Percentiles rank a stretch among this genome's conserved stretches.
phyloP scores from a whole-genome alignment of 2,329 filamentous ascomycete species.

The Epichloe aotearoae region DNA sequence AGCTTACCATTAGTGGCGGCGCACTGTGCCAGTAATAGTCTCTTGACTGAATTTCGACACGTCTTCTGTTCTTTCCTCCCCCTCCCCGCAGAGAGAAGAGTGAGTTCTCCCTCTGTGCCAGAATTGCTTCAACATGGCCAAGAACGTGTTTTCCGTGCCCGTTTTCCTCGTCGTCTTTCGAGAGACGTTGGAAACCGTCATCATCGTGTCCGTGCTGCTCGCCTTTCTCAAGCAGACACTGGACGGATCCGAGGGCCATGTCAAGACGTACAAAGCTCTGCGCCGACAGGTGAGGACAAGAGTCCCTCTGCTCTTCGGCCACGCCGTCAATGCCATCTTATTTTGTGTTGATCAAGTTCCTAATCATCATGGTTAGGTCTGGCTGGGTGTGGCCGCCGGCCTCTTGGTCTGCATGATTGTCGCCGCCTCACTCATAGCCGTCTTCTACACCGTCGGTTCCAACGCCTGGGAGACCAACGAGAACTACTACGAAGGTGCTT shows the following conservation, averaged over 20 bases:
- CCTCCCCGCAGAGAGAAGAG: neutral
- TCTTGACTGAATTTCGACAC: neutral
- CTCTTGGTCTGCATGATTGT: slow-evolving; percentile 52
- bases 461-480: slow-evolving; percentile 57
- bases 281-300: slow-evolving; percentile 41
- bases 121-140: slow-evolving; percentile 34
- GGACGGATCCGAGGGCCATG: slow-evolving; percentile 47
- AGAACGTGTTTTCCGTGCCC: slow-evolving; percentile 61
- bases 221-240: slow-evolving; percentile 76
- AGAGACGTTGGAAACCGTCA: slow-evolving; percentile 69
- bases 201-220: slow-evolving; percentile 77
- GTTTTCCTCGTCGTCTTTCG: slow-evolving; percentile 88
- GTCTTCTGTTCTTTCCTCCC: neutral
- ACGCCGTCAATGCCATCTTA: accelerated
- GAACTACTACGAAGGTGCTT: slow-evolving; percentile 69
- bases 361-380: slow-evolving; percentile 20
- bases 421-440: slow-evolving; percentile 55
- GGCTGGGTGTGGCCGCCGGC: slow-evolving; percentile 51
- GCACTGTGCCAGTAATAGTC: too few species aligned
- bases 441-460: slow-evolving; percentile 55
- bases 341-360: too few species aligned
- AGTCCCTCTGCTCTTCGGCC: accelerated
- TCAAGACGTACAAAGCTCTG: slow-evolving; percentile 51
- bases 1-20: too few species aligned
- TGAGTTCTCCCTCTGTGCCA: neutral